A percentile compares a stretch with the other conserved stretches of the same genome.
These are phyloP conservation scores for Calonectria honghensis DNA, from an alignment of 2,329 filamentous ascomycete species.

Conservation along the genomic window DNA sequence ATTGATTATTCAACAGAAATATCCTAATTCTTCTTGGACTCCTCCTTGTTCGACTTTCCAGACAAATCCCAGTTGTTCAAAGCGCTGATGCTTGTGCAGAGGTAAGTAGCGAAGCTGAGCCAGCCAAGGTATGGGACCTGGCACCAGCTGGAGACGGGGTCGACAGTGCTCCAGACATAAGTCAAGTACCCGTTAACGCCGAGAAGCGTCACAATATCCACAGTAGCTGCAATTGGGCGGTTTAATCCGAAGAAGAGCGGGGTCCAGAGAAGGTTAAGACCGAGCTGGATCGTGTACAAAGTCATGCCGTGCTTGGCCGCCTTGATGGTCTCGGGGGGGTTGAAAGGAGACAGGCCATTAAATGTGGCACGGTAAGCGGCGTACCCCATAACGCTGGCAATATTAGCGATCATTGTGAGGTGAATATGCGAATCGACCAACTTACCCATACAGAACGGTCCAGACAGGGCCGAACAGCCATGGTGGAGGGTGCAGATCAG, in stretches of 20 bases:
- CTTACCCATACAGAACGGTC: slow-evolving; percentile 78
- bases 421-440: slow-evolving; percentile 18
- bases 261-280: slow-evolving; percentile 91
- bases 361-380: slow-evolving; percentile 86
- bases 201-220: slow-evolving; percentile 83
- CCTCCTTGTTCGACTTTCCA: slow-evolving; percentile 53
- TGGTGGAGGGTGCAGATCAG: slow-evolving; percentile 76
- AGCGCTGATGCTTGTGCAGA: slow-evolving; percentile 81
- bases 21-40: slow-evolving; percentile 50
- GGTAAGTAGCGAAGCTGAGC: slow-evolving; percentile 91
- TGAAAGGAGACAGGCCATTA: slow-evolving; percentile 75
- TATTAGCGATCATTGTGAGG: slow-evolving; percentile 7
- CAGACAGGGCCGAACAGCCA: slow-evolving; percentile 79
- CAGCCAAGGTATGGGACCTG: slow-evolving; percentile 90
- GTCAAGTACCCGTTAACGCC: slow-evolving; percentile 84
- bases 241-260: slow-evolving; percentile 91
- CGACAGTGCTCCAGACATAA: slow-evolving; percentile 84
- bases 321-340: slow-evolving; percentile 71
- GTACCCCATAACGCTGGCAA: slow-evolving; percentile 84
- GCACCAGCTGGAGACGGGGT: slow-evolving; percentile 82
- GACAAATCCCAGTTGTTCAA: slow-evolving; percentile 81
- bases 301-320: slow-evolving; percentile 82
- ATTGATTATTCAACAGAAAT: slow-evolving; percentile 48
- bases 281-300: slow-evolving; percentile 90
- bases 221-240: slow-evolving; percentile 82